A percentile compares a stretch with the other conserved stretches of the same genome.
Evolutionary conservation across 2,329 filamentous ascomycete genomes (phyloP).

Genomic region (Cercospora zeae-maydis): DNA sequence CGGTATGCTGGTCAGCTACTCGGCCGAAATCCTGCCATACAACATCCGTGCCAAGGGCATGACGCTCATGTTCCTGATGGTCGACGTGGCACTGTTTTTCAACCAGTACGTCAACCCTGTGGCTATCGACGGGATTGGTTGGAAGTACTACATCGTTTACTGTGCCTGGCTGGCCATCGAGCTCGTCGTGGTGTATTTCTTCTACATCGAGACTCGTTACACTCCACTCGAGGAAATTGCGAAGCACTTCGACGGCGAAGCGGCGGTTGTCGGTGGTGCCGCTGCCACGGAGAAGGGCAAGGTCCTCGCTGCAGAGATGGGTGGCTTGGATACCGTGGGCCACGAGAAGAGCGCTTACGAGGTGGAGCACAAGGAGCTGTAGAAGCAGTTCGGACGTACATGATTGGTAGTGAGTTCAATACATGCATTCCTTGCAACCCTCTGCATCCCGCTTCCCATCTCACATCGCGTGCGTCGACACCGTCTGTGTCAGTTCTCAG

Average conservation of each 20-base stretch:
- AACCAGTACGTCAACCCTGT: conserved; percentile 39
- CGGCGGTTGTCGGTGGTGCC: conserved; percentile 38
- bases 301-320: conserved; percentile 28
- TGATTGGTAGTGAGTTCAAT: not conserved
- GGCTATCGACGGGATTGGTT: conserved; percentile 28
- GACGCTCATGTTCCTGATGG: conserved; percentile 46
- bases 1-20: conserved; percentile 45
- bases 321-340: conserved; percentile 24
- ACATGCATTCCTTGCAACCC: not conserved
- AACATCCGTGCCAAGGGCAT: conserved; percentile 46
- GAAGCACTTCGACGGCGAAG: conserved; percentile 45
- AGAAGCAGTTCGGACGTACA: not conserved
- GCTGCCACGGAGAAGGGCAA: conserved; percentile 37
- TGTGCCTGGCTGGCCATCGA: conserved; percentile 35
- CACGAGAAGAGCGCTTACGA: conserved; percentile 22
- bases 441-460: not conserved
- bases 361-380: conserved; percentile 30
- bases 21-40: conserved; percentile 48
- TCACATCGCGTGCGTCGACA: no score
- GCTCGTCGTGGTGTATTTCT: conserved; percentile 34
- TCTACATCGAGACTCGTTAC: conserved; percentile 45
- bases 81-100: conserved; percentile 46
- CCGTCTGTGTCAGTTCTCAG: no score
- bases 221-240: conserved; percentile 47
- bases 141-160: conserved; percentile 36